These are phyloP conservation scores for Sphaerulina populicola DNA, from an alignment of 2,329 filamentous ascomycete genomes.

Conservation along the genomic window DNA sequence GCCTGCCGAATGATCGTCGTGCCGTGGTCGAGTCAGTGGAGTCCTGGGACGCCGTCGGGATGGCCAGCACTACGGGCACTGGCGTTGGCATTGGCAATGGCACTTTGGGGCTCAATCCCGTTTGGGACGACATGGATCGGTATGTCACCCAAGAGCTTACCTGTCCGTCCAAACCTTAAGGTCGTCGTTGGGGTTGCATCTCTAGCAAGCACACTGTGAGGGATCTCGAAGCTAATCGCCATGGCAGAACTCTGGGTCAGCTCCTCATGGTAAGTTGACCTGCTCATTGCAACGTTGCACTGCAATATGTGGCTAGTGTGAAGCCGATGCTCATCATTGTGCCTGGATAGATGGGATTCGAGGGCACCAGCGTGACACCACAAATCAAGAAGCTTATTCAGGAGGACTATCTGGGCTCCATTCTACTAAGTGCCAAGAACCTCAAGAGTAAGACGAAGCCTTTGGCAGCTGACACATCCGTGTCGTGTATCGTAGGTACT, in stretches of 20 bases:
- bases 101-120: constrained; percentile 37
- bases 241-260: constrained; percentile 40
- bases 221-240: constrained; percentile 30
- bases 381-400: constrained; percentile 74
- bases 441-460: constrained; percentile 57
- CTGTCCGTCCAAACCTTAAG: neutral
- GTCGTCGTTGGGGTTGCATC: neutral
- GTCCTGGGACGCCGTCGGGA: constrained; percentile 3
- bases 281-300: constrained; percentile 5
- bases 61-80: constrained; percentile 9
- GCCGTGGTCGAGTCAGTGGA: neutral
- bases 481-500: constrained; percentile 1
- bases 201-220: neutral
- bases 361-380: constrained; percentile 73
- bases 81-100: constrained; percentile 24
- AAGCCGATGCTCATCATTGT: constrained; percentile 20
- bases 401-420: constrained; percentile 78
- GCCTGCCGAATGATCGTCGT: neutral
- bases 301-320: neutral
- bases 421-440: constrained; percentile 76
- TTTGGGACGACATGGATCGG: constrained; percentile 69
- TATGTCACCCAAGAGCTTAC: constrained; percentile 38
- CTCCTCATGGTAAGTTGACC: constrained; percentile 30
- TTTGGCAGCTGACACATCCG: neutral
- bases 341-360: constrained; percentile 62